Evolutionary conservation across 2,329 filamentous ascomycete species (phyloP).

Genomic region (Rosellinia necatrix): DNA sequence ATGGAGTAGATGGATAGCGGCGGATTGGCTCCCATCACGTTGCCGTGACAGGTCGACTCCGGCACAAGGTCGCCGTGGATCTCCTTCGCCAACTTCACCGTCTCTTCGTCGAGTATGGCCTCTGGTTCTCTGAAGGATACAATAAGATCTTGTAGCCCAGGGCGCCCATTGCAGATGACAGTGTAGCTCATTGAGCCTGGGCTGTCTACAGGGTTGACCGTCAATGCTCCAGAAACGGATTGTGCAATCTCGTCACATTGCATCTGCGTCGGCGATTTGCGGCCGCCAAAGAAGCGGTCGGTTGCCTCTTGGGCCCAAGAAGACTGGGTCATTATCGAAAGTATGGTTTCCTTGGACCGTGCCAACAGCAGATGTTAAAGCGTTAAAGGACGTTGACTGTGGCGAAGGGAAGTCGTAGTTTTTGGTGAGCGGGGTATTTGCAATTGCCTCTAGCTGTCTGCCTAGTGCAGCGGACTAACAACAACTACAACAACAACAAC

Average conservation of each 20-base stretch:
- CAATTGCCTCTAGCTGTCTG: too few relatives aligned
- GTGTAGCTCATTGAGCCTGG: slow-evolving; percentile 40
- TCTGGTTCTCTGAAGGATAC: slow-evolving; percentile 24
- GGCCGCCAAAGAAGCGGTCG: slow-evolving; percentile 27
- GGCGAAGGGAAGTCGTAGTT: not conserved
- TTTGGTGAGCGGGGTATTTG: not conserved
- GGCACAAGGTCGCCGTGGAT: slow-evolving; percentile 38
- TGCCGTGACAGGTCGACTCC: slow-evolving; percentile 30
- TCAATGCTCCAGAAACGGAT: slow-evolving; percentile 23
- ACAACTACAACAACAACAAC: not conserved
- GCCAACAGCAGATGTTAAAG: not conserved
- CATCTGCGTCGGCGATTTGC: slow-evolving; percentile 31
- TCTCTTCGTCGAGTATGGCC: slow-evolving; percentile 18
- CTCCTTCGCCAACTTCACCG: slow-evolving; percentile 33
- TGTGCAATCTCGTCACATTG: slow-evolving; percentile 31
- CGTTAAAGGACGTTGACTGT: not conserved
- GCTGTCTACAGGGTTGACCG: slow-evolving; percentile 31
- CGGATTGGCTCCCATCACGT: slow-evolving; percentile 34
- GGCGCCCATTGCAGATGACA: slow-evolving; percentile 28
- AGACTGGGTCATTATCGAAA: slow-evolving; percentile 13
- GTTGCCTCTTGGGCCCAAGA: slow-evolving; percentile 14
- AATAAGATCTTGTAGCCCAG: slow-evolving; percentile 12
- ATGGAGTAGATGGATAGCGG: slow-evolving; percentile 32
- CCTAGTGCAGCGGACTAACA: not conserved
- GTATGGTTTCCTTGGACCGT: slow-evolving; percentile 1